Evolutionary conservation across 306 rosid genomes (phyloP).

Genomic region (Abrus precatorius): DNA sequence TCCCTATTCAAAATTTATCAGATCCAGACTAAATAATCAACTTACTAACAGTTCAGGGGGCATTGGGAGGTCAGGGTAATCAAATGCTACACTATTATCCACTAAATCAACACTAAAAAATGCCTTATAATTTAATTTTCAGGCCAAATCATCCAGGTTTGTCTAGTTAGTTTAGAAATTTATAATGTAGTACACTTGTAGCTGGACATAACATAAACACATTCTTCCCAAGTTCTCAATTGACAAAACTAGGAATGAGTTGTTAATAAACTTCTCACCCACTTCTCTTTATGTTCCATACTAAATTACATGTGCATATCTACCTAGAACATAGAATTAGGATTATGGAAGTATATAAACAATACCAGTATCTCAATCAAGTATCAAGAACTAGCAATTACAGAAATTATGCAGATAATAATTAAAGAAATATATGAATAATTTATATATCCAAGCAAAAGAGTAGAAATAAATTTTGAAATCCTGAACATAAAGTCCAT

Average conservation of each 20-base stretch:
- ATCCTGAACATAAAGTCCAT: neutral
- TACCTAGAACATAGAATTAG: constrained; percentile 5
- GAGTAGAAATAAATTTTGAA: constrained; percentile 13
- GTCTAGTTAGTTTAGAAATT: constrained; percentile 3
- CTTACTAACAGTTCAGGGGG: neutral
- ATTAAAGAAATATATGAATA: neutral
- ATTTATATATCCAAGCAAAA: constrained; percentile 29
- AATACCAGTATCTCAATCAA: neutral
- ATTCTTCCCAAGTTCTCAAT: neutral
- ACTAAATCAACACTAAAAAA: constrained; percentile 17
- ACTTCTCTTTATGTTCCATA: neutral
- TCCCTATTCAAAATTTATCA: constrained; percentile 13
- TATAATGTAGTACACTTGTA: neutral
- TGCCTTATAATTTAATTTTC: neutral
- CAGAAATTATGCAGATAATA: constrained; percentile 12
- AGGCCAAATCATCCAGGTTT: constrained; percentile 17
- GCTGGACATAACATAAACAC: constrained; percentile 4
- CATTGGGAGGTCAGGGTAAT: neutral
- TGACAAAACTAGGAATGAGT: constrained; percentile 1
- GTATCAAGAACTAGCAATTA: constrained; percentile 4
- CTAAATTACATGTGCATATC: constrained; percentile 10
- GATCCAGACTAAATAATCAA: constrained; percentile 3
- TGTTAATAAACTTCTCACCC: neutral
- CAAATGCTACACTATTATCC: neutral
- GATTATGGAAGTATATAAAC: constrained; percentile 19